A percentile compares a stretch with the other conserved stretches of the same genome.
phyloP scores from a whole-genome alignment of 2,329 filamentous ascomycete genomes.

The Colletotrichum acutatum region DNA sequence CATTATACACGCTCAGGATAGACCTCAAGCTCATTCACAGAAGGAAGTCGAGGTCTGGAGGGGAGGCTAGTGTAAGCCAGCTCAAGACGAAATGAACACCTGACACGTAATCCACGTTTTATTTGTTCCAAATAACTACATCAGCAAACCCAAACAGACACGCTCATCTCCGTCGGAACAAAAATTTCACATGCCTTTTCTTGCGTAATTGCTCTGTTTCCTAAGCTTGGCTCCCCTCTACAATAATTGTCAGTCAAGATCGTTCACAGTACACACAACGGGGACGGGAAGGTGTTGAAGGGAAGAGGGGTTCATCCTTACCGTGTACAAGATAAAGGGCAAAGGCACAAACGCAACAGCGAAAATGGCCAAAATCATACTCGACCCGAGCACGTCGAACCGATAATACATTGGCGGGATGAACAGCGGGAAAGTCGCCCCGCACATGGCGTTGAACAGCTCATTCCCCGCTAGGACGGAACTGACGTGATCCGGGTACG shows the following conservation, averaged over 20 bases:
- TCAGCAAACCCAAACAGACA: not conserved
- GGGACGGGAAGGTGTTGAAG: too few relatives aligned
- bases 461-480: constrained; percentile 25
- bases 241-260: not conserved
- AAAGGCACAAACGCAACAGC: constrained; percentile 20
- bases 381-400: constrained; percentile 14
- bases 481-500: constrained; percentile 19
- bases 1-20: too few relatives aligned
- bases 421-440: constrained; percentile 23
- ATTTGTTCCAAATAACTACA: not conserved
- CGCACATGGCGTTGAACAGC: constrained; percentile 24
- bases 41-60: too few relatives aligned
- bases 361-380: constrained; percentile 21
- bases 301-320: constrained; percentile 21
- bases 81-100: too few relatives aligned
- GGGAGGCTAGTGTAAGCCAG: too few relatives aligned
- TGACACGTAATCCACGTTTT: not conserved
- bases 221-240: constrained; percentile 20
- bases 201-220: constrained; percentile 9
- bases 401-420: constrained; percentile 10
- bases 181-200: not conserved
- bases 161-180: not conserved
- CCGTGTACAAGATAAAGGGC: constrained; percentile 33
- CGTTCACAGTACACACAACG: not conserved
- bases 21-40: too few relatives aligned